Evolutionary conservation across 495 filamentous ascomycete genomes (phyloP).

Genomic region (Astrocystis sublimbata): DNA sequence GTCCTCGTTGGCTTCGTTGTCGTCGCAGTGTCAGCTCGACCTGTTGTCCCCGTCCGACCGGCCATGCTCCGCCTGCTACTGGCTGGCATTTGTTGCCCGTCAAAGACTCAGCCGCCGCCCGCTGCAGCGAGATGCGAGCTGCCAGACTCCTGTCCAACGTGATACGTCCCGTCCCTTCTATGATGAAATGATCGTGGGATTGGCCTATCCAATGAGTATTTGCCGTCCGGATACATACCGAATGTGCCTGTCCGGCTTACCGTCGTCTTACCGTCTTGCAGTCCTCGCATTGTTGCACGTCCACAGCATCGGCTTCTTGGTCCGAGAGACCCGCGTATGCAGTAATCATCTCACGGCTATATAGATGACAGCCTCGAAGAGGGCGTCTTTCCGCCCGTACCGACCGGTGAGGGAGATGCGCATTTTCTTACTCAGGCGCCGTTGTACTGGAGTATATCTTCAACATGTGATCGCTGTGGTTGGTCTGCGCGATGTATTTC

Average conservation of each 20-base stretch:
- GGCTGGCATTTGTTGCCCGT: neutral
- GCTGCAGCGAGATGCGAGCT: slow-evolving; percentile 4
- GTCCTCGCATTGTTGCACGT: slow-evolving; percentile 3
- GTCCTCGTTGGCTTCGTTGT: neutral
- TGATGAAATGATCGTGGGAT: neutral
- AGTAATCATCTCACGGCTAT: slow-evolving; percentile 14
- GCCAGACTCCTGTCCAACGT: slow-evolving; percentile 11
- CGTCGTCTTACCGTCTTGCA: too few relatives aligned
- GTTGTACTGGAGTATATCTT: neutral
- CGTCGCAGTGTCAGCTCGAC: neutral
- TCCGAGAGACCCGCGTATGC: slow-evolving; percentile 19
- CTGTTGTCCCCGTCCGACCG: neutral
- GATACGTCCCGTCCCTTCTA: too few relatives aligned
- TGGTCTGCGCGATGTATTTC: neutral
- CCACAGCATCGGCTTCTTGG: slow-evolving; percentile 16
- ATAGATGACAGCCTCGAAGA: slow-evolving; percentile 15
- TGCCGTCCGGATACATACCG: slow-evolving; percentile 12
- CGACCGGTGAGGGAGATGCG: slow-evolving; percentile 8
- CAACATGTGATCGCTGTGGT: neutral
- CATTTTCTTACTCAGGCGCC: neutral
- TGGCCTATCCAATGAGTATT: slow-evolving; percentile 10
- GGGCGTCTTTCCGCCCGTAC: neutral
- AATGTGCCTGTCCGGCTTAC: slow-evolving; percentile 10
- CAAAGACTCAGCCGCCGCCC: neutral
- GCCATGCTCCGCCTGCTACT: neutral